Base-by-base conservation (phyloP, 1,284 basidiomycete genomes). In the Vanrija sp. region DNA sequence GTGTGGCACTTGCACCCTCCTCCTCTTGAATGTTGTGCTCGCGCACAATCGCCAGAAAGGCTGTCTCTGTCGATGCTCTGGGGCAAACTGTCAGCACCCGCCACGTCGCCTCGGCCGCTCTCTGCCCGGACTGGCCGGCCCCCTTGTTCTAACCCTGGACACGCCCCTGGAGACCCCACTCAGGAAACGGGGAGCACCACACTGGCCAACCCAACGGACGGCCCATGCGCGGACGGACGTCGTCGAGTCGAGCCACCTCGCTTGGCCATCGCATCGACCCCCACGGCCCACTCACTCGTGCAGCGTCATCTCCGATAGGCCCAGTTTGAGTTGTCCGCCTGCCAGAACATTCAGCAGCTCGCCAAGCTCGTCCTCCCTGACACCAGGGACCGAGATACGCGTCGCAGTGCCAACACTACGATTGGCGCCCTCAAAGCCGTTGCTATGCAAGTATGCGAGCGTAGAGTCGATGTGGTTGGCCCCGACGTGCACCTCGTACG, bases 401-500 rank as follows among this genome's bases (percentile, higher is more conserved):
- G 67, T 69, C 5, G 57, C 41, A 9, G 67, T 66, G 38, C 67
- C 67, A 22, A 38, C n/a, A 15, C 57, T 60, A 8, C 45, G 46
- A 14, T 44, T 35, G 5, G 68, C 62, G 22, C 83, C 75, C 82
- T 80, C n/a, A 80, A 81, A 39, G 82, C 81, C 12, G 81, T 83
- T 12, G 83, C 84, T 12, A 14, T 80, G 69, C 81, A 90, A 86
- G 41, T 87, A 77, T 6, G 77, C 68, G 31, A 84, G 82, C 1
- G 84, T 83, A 41, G 76, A 77, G 3, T 69, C 62, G 8, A 84
- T 73, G 41, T 86, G 84, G 51, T 83, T 81, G 6, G 83, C 80
- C 0, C 81, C 83, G 0, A 89, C 83, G 64, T 90, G 88, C 8
- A 89, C 83, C 69, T 89, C 86, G 71, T 90, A 89, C 2, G 81